These are phyloP conservation scores for Phialophora expanda DNA, from an alignment of 2,329 filamentous ascomycete species.

Conservation along the genomic window DNA sequence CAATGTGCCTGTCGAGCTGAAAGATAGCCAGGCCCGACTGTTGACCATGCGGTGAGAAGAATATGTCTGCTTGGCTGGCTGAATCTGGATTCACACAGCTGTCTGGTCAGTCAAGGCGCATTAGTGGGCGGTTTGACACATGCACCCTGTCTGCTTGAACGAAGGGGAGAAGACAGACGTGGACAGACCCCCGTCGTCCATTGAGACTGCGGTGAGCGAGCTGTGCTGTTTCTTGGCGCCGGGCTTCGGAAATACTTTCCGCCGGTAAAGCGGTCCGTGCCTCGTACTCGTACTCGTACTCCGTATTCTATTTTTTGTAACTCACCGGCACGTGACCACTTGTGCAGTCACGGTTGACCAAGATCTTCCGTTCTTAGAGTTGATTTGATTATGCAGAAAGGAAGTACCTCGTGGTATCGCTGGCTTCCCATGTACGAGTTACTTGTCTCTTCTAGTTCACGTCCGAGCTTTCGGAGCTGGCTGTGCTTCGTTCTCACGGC, in stretches of 20 bases:
- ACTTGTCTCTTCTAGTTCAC: neutral
- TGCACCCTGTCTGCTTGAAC: neutral
- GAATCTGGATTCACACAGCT: neutral
- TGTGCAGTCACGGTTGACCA: neutral
- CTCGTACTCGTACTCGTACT: too few species aligned
- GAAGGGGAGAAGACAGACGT: neutral
- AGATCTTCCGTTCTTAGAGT: neutral
- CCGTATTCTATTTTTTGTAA: neutral
- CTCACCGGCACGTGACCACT: neutral
- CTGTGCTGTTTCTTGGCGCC: constrained; percentile 4
- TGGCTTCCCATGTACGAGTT: neutral
- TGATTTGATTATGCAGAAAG: neutral
- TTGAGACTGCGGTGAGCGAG: constrained; percentile 10
- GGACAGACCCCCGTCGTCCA: neutral
- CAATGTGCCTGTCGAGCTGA: neutral
- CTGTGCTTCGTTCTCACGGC: neutral
- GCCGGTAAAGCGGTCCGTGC: too few species aligned
- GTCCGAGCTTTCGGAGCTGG: neutral
- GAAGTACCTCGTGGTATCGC: neutral
- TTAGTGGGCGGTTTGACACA: neutral
- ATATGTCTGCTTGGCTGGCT: neutral
- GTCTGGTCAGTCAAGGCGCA: neutral
- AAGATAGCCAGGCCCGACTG: constrained; percentile 8
- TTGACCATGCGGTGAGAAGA: constrained; percentile 16
- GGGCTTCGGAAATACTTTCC: constrained; percentile 1